These are phyloP conservation scores for Aspergillus nidulans DNA, from an alignment of 495 filamentous ascomycete species.

Conservation along the genomic window DNA sequence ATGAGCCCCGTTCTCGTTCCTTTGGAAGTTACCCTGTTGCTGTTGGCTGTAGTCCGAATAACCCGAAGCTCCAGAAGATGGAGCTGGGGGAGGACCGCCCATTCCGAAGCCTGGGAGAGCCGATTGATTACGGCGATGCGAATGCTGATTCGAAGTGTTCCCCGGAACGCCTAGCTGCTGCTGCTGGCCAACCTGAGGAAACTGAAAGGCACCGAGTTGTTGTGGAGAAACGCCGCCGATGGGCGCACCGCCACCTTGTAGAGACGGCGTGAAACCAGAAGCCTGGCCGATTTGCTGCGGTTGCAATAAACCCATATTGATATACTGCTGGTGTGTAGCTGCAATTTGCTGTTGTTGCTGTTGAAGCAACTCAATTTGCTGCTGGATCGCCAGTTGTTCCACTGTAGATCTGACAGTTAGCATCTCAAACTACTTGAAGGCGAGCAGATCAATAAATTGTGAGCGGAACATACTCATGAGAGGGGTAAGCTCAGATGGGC, in stretches of 20 bases:
- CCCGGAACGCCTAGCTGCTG: slow-evolving; percentile 67
- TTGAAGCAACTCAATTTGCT: slow-evolving; percentile 96
- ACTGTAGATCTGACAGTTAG: slow-evolving; percentile 46
- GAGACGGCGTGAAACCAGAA: slow-evolving; percentile 62
- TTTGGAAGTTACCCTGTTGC: slow-evolving; percentile 50
- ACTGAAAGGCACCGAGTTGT: slow-evolving; percentile 82
- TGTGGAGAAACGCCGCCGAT: slow-evolving; percentile 78
- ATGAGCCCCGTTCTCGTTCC: slow-evolving; percentile 63
- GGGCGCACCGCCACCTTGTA: slow-evolving; percentile 50
- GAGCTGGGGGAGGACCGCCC: slow-evolving; percentile 88
- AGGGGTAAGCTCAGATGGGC: slow-evolving; percentile 95
- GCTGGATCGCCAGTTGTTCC: slow-evolving; percentile 98
- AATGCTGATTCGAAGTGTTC: slow-evolving; percentile 44
- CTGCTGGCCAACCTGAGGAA: slow-evolving; percentile 78
- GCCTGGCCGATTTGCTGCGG: slow-evolving; percentile 72
- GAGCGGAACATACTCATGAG: slow-evolving; percentile 81
- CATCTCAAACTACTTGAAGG: background rate
- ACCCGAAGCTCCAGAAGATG: slow-evolving; percentile 90
- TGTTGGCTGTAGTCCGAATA: slow-evolving; percentile 74
- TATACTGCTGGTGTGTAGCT: slow-evolving; percentile 92
- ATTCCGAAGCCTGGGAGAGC: slow-evolving; percentile 89
- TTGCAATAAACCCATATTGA: slow-evolving; percentile 90
- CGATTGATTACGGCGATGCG: slow-evolving; percentile 97
- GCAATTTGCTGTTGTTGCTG: slow-evolving; percentile 98
- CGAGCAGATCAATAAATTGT: background rate